Evolutionary conservation across 345 rosid genomes (phyloP).

Genomic region (Boechera divaricarpa): DNA sequence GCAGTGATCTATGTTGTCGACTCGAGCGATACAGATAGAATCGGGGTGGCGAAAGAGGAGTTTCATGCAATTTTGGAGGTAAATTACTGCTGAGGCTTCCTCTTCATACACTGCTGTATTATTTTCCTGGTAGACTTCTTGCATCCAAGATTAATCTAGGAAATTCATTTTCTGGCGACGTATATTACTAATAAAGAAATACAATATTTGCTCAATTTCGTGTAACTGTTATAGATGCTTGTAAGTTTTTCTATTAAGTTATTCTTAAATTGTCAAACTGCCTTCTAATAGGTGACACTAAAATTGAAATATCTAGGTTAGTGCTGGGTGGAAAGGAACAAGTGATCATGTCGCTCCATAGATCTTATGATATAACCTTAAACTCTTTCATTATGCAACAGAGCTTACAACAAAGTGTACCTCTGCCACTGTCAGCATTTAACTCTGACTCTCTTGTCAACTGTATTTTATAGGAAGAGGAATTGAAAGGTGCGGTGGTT

Average conservation of each 20-base stretch:
- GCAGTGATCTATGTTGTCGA: constrained; percentile 64
- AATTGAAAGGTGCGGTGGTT: constrained; percentile 58
- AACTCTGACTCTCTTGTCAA: constrained; percentile 8
- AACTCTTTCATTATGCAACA: neutral
- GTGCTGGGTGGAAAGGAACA: neutral
- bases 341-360: neutral
- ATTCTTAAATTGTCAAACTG: neutral
- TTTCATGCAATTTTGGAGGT: constrained; percentile 73
- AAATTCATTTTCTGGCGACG: neutral
- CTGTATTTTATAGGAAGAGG: constrained; percentile 53
- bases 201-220: constrained; percentile 3
- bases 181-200: constrained; percentile 1
- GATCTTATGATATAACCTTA: neutral
- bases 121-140: neutral
- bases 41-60: constrained; percentile 62
- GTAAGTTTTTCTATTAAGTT: neutral
- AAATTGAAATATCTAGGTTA: constrained; percentile 10
- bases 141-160: neutral
- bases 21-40: constrained; percentile 63
- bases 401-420: neutral
- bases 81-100: constrained; percentile 9
- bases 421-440: neutral
- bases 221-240: constrained; percentile 3
- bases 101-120: constrained; percentile 4
- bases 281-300: constrained; percentile 12